Percentiles rank a stretch among this genome's conserved stretches.
phyloP scores from a whole-genome alignment of 140 eudicot genomes.

The Ambrosia hybrid region DNA sequence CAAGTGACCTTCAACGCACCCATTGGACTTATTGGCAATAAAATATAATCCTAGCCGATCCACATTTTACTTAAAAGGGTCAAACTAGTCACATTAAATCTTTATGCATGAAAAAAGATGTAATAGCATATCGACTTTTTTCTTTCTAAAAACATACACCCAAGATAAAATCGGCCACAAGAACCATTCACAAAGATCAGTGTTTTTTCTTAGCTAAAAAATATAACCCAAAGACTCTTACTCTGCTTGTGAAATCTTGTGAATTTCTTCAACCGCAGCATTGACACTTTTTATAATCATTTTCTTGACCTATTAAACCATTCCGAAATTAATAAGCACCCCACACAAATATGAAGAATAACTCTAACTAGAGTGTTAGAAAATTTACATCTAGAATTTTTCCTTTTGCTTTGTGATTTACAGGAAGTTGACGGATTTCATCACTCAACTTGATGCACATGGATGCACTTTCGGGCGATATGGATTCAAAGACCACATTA shows the following conservation, averaged over 20 bases:
- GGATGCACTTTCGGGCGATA: conserved; percentile 88
- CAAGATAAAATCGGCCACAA: not conserved
- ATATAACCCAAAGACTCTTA: conserved; percentile 27
- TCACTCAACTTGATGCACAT: conserved; percentile 73
- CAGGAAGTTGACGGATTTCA: conserved; percentile 81
- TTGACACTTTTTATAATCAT: conserved; percentile 56
- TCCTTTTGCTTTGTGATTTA: conserved; percentile 71
- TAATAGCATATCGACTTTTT: conserved; percentile 3
- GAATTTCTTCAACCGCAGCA: conserved; percentile 60
- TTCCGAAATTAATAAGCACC: conserved; percentile 10
- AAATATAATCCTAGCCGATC: conserved; percentile 5
- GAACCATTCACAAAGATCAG: not conserved
- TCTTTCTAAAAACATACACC: not conserved
- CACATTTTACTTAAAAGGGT: not conserved
- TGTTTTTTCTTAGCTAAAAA: not conserved
- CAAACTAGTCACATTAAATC: not conserved
- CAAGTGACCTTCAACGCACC: too few relatives aligned
- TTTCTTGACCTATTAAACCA: conserved; percentile 62
- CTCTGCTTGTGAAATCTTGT: conserved; percentile 34
- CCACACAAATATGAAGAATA: not conserved
- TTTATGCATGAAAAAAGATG: not conserved
- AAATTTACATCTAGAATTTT: conserved; percentile 57
- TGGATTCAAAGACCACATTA: conserved; percentile 63
- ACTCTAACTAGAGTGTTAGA: not conserved
- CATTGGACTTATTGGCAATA: not conserved